Percentiles rank a stretch among this genome's conserved stretches.
These are phyloP conservation scores for Daedaleopsis sinensis DNA, from an alignment of 768 basidiomycete species.

Conservation along the genomic window DNA sequence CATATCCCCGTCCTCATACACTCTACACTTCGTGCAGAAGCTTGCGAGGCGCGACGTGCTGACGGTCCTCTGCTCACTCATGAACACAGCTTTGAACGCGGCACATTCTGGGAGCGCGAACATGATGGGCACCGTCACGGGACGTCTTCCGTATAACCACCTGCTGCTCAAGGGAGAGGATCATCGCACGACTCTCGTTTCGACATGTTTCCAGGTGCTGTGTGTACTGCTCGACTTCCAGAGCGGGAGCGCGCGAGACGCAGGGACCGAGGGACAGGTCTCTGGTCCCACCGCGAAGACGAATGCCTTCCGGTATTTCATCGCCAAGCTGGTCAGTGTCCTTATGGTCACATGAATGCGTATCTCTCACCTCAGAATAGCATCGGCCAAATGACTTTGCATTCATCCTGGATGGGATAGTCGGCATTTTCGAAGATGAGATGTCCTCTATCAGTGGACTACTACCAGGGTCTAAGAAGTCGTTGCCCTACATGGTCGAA, in stretches of 20 bases:
- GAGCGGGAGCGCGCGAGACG: conserved; percentile 70
- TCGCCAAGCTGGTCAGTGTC: conserved; percentile 78
- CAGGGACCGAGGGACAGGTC: conserved; percentile 16
- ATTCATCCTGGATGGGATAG: conserved; percentile 78
- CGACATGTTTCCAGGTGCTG: conserved; percentile 76
- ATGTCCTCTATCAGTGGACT: conserved; percentile 72
- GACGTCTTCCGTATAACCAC: conserved; percentile 87
- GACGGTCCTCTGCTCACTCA: conserved; percentile 87
- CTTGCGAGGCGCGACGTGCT: conserved; percentile 82
- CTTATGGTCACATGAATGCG: neutral
- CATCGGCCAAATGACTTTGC: conserved; percentile 90
- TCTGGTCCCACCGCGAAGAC: conserved; percentile 62
- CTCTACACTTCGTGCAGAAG: conserved; percentile 77
- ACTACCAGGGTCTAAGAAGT: conserved; percentile 84
- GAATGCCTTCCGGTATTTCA: conserved; percentile 91
- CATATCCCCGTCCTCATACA: conserved; percentile 74
- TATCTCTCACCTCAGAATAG: conserved; percentile 38
- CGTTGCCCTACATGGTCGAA: conserved; percentile 82
- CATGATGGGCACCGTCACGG: conserved; percentile 69
- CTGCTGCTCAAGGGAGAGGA: conserved; percentile 91
- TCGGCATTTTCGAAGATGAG: conserved; percentile 71
- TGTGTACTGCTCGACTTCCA: conserved; percentile 81
- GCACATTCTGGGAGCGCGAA: conserved; percentile 48
- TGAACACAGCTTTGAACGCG: conserved; percentile 88
- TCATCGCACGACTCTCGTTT: conserved; percentile 68